These are phyloP conservation scores for Coemansia asiatica DNA, from an alignment of 192 early-diverging fungal genomes.

Conservation along the genomic window DNA sequence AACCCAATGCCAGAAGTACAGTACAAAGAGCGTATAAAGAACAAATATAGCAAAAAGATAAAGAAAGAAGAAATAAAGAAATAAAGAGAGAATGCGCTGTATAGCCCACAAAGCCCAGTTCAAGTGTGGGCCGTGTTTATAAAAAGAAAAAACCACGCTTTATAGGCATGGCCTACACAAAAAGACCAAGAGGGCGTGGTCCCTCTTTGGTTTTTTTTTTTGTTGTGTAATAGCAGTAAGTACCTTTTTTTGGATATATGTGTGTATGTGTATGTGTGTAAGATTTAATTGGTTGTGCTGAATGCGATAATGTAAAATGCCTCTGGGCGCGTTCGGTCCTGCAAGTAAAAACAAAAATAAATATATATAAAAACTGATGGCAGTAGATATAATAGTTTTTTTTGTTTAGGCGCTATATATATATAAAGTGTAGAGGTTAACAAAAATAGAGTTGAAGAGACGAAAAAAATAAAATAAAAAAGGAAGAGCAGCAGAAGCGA, in stretches of 20 bases:
- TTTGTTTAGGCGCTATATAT: neutral
- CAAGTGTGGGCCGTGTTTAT: too few relatives aligned
- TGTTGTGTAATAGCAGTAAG: slow-evolving; percentile 9
- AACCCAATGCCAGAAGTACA: neutral
- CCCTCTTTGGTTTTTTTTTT: neutral
- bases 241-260: slow-evolving; percentile 11
- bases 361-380: neutral
- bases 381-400: slow-evolving; percentile 7
- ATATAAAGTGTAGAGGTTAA: neutral
- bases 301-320: slow-evolving; percentile 11
- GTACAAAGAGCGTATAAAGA: neutral
- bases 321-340: too few relatives aligned
- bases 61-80: slow-evolving; percentile 12
- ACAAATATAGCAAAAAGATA: slow-evolving; percentile 6
- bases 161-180: neutral
- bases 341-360: neutral
- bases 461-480: slow-evolving; percentile 1
- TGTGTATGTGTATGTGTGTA: slow-evolving; percentile 8
- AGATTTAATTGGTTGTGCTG: slow-evolving; percentile 6
- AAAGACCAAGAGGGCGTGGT: neutral
- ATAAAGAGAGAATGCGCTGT: slow-evolving; percentile 2
- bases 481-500: neutral
- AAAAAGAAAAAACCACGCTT: too few relatives aligned
- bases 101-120: too few relatives aligned
- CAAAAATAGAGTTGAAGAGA: slow-evolving; percentile 1